Evolutionary conservation across 306 rosid species (phyloP).

Genomic region (Cicer cuneatum): DNA sequence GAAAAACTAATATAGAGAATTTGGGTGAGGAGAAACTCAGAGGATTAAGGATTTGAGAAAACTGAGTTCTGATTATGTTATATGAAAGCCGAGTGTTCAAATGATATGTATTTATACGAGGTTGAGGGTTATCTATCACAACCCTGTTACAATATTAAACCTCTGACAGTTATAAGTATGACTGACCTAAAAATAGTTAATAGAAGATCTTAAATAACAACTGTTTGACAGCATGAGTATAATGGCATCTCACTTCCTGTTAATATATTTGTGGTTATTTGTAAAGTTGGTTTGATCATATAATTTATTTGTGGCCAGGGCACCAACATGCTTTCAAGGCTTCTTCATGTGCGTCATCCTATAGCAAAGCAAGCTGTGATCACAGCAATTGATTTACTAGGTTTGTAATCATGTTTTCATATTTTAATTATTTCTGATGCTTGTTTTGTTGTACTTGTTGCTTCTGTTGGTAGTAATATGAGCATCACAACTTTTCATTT

Average conservation of each 20-base stretch:
- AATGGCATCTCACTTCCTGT: slow-evolving; percentile 17
- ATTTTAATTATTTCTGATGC: slow-evolving; percentile 14
- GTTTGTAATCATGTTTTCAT: slow-evolving; percentile 53
- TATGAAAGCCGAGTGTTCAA: slow-evolving; percentile 1
- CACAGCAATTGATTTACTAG: slow-evolving; percentile 92
- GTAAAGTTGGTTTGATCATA: slow-evolving; percentile 36
- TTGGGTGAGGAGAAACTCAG: background rate
- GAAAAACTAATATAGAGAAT: background rate
- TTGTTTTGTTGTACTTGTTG: slow-evolving; percentile 21
- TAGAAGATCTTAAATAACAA: background rate
- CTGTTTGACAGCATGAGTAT: background rate
- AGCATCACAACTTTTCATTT: slow-evolving; percentile 4
- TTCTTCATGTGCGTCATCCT: slow-evolving; percentile 90
- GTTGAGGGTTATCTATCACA: slow-evolving; percentile 14
- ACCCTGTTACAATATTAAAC: background rate
- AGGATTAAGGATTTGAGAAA: slow-evolving; percentile 13
- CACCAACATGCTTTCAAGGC: slow-evolving; percentile 92
- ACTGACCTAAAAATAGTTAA: slow-evolving; percentile 3
- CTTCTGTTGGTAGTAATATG: slow-evolving; percentile 2
- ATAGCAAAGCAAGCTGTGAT: slow-evolving; percentile 97
- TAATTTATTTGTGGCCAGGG: slow-evolving; percentile 64
- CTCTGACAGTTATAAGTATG: slow-evolving; percentile 8
- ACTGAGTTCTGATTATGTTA: background rate
- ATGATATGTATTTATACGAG: background rate
- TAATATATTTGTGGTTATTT: slow-evolving; percentile 16